These are phyloP conservation scores for Vitis hybrid DNA, from an alignment of 177 flowering plant genomes.

Conservation along the genomic window DNA sequence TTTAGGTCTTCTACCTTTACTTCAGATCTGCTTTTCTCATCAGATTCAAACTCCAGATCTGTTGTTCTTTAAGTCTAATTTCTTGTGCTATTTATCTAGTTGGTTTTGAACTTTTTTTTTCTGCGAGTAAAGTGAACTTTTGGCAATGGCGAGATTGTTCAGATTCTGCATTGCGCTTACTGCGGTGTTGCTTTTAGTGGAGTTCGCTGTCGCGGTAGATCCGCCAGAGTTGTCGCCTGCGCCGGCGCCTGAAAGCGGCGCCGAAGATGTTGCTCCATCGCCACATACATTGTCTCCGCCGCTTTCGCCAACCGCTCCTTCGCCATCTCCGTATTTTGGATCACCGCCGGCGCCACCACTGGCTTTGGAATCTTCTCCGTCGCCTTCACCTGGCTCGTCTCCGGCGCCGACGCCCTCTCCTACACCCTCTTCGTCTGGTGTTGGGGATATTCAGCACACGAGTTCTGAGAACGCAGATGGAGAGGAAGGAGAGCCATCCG, in stretches of 20 bases:
- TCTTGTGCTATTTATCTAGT: background rate
- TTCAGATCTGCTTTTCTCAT: too few relatives aligned
- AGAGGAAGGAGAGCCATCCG: background rate
- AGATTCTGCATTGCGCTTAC: slow-evolving; percentile 11
- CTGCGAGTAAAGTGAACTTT: background rate
- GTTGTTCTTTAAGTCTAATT: background rate
- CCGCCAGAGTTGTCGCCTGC: slow-evolving; percentile 10
- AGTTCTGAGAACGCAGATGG: background rate
- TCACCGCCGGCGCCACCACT: slow-evolving; percentile 5
- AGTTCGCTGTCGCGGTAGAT: slow-evolving; percentile 13
- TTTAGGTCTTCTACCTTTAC: too few relatives aligned
- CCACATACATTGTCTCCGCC: slow-evolving; percentile 12
- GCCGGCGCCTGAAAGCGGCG: slow-evolving; percentile 17
- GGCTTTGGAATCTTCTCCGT: slow-evolving; percentile 3
- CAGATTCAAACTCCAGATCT: too few relatives aligned
- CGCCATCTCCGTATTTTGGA: slow-evolving; percentile 9
- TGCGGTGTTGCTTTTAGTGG: slow-evolving; percentile 10
- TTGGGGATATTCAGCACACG: slow-evolving; percentile 18
- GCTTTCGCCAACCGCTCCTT: slow-evolving; percentile 11
- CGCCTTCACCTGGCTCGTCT: slow-evolving; percentile 22
- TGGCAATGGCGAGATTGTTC: slow-evolving; percentile 14
- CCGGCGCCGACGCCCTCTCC: slow-evolving; percentile 15
- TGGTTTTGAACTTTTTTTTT: background rate
- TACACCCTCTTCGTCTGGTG: slow-evolving; percentile 16
- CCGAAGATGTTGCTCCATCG: slow-evolving; percentile 10